These are phyloP conservation scores for Fusarium paranaense DNA, from an alignment of 2,329 filamentous ascomycete genomes.

Conservation along the genomic window DNA sequence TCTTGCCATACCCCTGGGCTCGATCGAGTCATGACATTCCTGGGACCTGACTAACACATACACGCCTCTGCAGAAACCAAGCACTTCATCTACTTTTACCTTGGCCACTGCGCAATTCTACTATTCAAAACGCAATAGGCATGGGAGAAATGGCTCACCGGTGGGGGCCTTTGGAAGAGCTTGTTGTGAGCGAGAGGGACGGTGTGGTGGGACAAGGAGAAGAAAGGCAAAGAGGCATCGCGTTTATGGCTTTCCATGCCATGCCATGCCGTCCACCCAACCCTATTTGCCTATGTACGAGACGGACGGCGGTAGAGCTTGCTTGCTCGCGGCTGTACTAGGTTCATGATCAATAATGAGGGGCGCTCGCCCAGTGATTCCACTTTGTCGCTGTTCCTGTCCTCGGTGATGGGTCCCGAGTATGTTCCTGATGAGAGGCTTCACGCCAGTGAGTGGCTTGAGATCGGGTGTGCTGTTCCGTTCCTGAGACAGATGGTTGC, in stretches of 20 bases:
- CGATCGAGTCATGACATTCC: not conserved
- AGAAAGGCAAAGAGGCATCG: constrained; percentile 23
- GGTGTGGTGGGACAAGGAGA: constrained; percentile 31
- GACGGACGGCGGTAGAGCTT: constrained; percentile 15
- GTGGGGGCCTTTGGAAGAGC: constrained; percentile 46
- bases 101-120: constrained; percentile 97
- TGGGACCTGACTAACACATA: constrained; percentile 23
- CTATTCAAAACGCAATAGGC: constrained; percentile 97
- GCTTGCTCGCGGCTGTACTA: constrained; percentile 27
- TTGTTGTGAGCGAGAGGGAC: constrained; percentile 41
- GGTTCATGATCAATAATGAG: constrained; percentile 40
- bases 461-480: constrained; percentile 6
- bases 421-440: constrained; percentile 24
- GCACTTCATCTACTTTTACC: constrained; percentile 99
- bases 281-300: constrained; percentile 33
- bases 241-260: constrained; percentile 15
- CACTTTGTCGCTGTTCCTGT: constrained; percentile 26
- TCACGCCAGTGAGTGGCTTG: constrained; percentile 8
- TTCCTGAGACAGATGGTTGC: constrained; percentile 20
- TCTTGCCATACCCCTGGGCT: constrained; percentile 7
- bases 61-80: constrained; percentile 81
- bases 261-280: constrained; percentile 32
- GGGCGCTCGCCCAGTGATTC: constrained; percentile 40
- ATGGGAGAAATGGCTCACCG: constrained; percentile 45
- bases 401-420: constrained; percentile 11